phyloP scores from a whole-genome alignment of 2,329 filamentous ascomycete genomes.

The Arthrobotrys sphaeroides region DNA sequence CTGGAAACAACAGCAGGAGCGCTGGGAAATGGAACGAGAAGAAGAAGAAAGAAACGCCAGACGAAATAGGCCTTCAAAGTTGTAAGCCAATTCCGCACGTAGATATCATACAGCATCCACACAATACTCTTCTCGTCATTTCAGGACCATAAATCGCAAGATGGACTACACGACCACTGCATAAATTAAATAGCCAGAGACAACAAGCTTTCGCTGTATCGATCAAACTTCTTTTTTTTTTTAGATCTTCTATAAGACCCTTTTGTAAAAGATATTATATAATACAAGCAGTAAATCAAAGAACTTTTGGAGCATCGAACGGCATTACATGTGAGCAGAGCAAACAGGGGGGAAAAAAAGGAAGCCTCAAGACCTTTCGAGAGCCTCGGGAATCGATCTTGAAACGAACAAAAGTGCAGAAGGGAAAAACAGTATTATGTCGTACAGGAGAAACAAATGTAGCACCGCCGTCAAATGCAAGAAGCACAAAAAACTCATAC shows the following conservation, averaged over 20 bases:
- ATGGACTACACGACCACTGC: too few species aligned
- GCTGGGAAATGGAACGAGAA: background rate
- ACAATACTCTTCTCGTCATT: too few species aligned
- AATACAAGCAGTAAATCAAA: background rate
- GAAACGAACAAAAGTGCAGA: background rate
- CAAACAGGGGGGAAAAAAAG: too few species aligned
- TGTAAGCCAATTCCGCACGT: background rate
- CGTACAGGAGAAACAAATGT: background rate
- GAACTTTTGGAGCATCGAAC: constrained; percentile 18
- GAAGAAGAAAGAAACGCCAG: background rate
- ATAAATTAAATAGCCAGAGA: too few species aligned
- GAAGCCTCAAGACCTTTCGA: background rate
- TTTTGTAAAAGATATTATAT: background rate
- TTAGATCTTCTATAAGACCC: background rate
- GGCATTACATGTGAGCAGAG: background rate
- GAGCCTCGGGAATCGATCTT: background rate
- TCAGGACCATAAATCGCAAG: too few species aligned
- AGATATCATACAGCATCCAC: too few species aligned
- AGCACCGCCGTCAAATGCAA: constrained; percentile 1
- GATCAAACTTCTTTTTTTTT: background rate
- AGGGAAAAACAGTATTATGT: background rate
- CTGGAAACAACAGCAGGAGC: constrained; percentile 18
- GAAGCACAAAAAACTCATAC: constrained; percentile 3
- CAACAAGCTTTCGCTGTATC: background rate
- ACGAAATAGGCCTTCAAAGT: background rate